Percentiles rank a stretch among this genome's conserved stretches.
Conservation (phyloP, 2,329 filamentous ascomycete genomes). For the Penicillium sumatraense region DNA sequence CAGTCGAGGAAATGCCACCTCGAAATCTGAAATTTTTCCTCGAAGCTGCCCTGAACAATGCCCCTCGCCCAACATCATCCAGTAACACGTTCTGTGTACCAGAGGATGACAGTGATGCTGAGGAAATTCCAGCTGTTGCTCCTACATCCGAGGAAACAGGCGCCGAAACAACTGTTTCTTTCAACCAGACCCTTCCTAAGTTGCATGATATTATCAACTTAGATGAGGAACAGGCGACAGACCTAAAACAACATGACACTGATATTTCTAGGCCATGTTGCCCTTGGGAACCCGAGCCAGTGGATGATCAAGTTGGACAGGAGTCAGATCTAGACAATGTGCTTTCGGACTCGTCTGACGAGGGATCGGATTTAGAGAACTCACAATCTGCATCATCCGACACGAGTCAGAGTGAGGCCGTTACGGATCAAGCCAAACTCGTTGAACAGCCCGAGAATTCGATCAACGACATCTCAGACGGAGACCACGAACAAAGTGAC, state of each 20-base stretch:
- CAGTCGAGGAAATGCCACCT: background rate
- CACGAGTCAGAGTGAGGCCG: background rate
- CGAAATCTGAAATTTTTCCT: too few relatives aligned
- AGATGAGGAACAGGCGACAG: background rate
- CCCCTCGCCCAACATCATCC: constrained; percentile 9
- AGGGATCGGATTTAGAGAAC: constrained; percentile 1
- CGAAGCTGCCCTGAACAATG: background rate
- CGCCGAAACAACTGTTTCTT: background rate
- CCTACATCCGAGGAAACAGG: background rate
- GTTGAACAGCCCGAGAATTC: background rate
- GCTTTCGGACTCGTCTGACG: background rate
- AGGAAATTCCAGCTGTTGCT: constrained; percentile 5
- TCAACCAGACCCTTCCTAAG: background rate
- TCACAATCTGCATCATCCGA: background rate
- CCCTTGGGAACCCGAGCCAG: background rate
- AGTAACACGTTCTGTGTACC: constrained; percentile 48
- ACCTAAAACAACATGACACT: background rate
- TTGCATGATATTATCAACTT: background rate
- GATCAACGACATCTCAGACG: background rate
- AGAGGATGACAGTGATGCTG: constrained; percentile 42
- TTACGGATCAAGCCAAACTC: background rate
- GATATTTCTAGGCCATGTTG: background rate
- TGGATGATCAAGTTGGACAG: background rate
- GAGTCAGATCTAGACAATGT: background rate
- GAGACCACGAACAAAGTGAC: background rate